Base-by-base conservation (phyloP, 257 asterid genomes). In the Capsicum rhomboideum region DNA sequence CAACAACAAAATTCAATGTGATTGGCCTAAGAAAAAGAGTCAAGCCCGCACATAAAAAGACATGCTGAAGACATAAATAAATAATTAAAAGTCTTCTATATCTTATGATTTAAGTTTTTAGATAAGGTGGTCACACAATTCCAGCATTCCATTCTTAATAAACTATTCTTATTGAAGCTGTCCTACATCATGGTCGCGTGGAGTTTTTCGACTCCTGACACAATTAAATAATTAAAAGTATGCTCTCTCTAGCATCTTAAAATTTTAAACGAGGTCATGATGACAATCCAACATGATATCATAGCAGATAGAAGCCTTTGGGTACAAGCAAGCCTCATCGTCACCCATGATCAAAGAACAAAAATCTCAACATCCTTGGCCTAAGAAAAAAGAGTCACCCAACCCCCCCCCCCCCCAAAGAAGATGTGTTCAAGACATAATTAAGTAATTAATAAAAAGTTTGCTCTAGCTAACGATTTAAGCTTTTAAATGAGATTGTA, bases 401-500 rank as follows among this genome's bases (percentile, higher is more conserved):
- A n/a, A n/a, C n/a, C n/a, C 37, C 31, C 6, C 0, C 18, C 6
- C 4, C 40, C 37, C 31, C 13, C 0, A 17, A n/a, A 13, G 31
- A 40, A 17, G 4, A 40, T 18, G 2, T n/a, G 10, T 37, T 6
- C 18, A 40, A 69, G 0, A 1, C 18, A 20, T 10, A 2, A 69
- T 40, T 69, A 40, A 20, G 29, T 37, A 69, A 42, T 10, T 42
- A 6, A 42, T 9, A 2, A 4, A 34, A 34, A 44, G 0, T 12
- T 1, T 6, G 4, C 6, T 72, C 1, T 21, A 2, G 21, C 40
- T 12, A 72, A 44, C 34, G 46, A 72, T 72, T 72, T 72, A 74
- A 13, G 1, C 40, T 42, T 72, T 0, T 14, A 44, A 3, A 42
- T 3, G 8, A 44, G 37, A 12, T 3, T 1, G 0, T 23, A 0